Evolutionary conservation across 371 early-diverging fungal species (phyloP).

Genomic region (Zychaea mexicana): DNA sequence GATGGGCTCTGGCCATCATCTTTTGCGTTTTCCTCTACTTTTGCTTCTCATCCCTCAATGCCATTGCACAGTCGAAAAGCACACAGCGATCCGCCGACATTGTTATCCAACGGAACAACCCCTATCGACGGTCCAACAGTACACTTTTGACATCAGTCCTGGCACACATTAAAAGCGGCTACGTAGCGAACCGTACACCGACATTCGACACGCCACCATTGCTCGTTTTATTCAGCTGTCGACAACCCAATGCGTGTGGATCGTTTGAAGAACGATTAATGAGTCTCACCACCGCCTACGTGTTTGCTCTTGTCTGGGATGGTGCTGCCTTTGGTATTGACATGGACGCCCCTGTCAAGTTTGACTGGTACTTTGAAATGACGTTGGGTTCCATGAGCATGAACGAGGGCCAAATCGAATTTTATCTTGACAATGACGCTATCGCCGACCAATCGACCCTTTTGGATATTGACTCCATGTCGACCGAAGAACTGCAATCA

Average conservation of each 20-base stretch:
- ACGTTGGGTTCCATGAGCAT: slow-evolving; percentile 35
- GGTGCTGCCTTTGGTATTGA: slow-evolving; percentile 44
- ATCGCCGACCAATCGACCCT: slow-evolving; percentile 12
- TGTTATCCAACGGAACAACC: slow-evolving; percentile 12
- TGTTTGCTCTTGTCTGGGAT: slow-evolving; percentile 40
- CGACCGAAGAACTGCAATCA: slow-evolving; percentile 11
- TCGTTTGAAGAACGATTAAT: slow-evolving; percentile 31
- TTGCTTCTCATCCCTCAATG: slow-evolving; percentile 13
- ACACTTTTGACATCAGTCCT: slow-evolving; percentile 29
- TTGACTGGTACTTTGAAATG: slow-evolving; percentile 41
- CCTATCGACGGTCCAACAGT: slow-evolving; percentile 10
- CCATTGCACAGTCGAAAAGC: slow-evolving; percentile 8
- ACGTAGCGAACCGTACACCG: slow-evolving; percentile 49
- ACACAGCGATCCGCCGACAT: slow-evolving; percentile 5
- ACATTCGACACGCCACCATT: slow-evolving; percentile 42
- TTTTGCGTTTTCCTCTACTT: slow-evolving; percentile 12
- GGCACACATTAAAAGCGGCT: slow-evolving; percentile 40
- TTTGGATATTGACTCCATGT: slow-evolving; percentile 8
- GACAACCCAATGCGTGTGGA: slow-evolving; percentile 23
- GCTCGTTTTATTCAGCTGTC: slow-evolving; percentile 33
- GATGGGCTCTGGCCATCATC: slow-evolving; percentile 15
- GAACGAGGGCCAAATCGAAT: slow-evolving; percentile 28
- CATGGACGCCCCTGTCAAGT: slow-evolving; percentile 30
- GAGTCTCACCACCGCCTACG: slow-evolving; percentile 33
- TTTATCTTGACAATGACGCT: slow-evolving; percentile 25